Conservation (phyloP, 768 basidiomycete genomes). For the Mycena venus region DNA sequence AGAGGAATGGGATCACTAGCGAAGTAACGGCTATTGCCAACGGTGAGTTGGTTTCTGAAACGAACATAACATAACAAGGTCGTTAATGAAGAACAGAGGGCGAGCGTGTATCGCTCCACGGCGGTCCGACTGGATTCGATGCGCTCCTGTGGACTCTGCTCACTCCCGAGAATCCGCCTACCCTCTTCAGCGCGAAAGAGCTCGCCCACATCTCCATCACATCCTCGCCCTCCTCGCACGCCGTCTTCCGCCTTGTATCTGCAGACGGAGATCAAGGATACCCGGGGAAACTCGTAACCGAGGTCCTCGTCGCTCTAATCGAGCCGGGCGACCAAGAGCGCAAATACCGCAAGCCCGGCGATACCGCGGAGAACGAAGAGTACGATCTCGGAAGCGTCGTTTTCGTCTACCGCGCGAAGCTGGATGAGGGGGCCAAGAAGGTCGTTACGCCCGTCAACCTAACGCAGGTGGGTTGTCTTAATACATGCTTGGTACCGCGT, state of each 20-base stretch:
- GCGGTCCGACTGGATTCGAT: constrained; percentile 79
- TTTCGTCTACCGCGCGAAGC: constrained; percentile 77
- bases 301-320: constrained; percentile 67
- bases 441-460: constrained; percentile 80
- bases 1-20: constrained; percentile 65
- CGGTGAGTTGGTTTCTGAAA: constrained; percentile 44
- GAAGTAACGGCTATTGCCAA: constrained; percentile 60
- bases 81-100: constrained; percentile 52
- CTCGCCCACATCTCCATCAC: constrained; percentile 54
- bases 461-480: constrained; percentile 70
- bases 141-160: constrained; percentile 65
- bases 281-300: constrained; percentile 71
- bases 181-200: constrained; percentile 72
- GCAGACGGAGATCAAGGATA: constrained; percentile 80
- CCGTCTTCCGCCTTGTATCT: constrained; percentile 70
- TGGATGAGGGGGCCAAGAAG: constrained; percentile 60
- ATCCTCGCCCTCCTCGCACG: constrained; percentile 48
- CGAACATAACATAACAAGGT: neutral
- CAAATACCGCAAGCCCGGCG: constrained; percentile 45
- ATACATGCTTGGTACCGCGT: neutral
- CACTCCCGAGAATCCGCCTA: constrained; percentile 50
- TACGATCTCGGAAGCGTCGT: constrained; percentile 74
- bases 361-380: constrained; percentile 47
- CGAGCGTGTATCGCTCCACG: constrained; percentile 75
- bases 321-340: constrained; percentile 49